Evolutionary conservation across 345 rosid species (phyloP).

Genomic region (Eucalyptus polybractea): DNA sequence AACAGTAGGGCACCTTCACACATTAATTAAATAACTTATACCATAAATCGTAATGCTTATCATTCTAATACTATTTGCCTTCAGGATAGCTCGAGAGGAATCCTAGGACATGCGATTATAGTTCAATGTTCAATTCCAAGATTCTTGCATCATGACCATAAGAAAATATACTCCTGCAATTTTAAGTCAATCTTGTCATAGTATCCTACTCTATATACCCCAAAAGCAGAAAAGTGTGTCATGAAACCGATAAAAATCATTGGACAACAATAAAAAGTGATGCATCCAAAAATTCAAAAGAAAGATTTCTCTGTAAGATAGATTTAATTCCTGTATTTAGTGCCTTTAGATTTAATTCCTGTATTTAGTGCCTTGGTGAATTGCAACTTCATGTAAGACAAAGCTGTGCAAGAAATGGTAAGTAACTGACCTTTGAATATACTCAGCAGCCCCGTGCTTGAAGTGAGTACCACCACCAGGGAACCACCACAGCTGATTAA

Average conservation of each 20-base stretch:
- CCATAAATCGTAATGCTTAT: not conserved
- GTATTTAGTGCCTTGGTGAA: not conserved
- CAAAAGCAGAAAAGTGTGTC: not conserved
- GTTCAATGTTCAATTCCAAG: not conserved
- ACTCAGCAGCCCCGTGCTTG: slow-evolving; percentile 88
- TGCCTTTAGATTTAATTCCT: not conserved
- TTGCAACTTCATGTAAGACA: not conserved
- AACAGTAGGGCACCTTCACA: not conserved
- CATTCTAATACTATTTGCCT: not conserved
- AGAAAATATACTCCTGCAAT: not conserved
- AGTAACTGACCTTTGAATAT: slow-evolving; percentile 57
- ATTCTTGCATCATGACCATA: not conserved
- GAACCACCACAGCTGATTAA: slow-evolving; percentile 76
- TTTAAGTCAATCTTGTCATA: not conserved
- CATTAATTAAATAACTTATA: not conserved
- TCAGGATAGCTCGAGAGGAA: not conserved
- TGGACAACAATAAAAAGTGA: not conserved
- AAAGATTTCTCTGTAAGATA: not conserved
- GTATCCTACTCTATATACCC: not conserved
- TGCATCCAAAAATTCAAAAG: not conserved
- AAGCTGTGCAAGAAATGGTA: not conserved
- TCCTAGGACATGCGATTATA: not conserved
- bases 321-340: not conserved
- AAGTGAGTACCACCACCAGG: slow-evolving; percentile 99
- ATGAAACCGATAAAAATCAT: not conserved